phyloP scores from a whole-genome alignment of 805 yeast genomes.

The Clavispora vitiphila region DNA sequence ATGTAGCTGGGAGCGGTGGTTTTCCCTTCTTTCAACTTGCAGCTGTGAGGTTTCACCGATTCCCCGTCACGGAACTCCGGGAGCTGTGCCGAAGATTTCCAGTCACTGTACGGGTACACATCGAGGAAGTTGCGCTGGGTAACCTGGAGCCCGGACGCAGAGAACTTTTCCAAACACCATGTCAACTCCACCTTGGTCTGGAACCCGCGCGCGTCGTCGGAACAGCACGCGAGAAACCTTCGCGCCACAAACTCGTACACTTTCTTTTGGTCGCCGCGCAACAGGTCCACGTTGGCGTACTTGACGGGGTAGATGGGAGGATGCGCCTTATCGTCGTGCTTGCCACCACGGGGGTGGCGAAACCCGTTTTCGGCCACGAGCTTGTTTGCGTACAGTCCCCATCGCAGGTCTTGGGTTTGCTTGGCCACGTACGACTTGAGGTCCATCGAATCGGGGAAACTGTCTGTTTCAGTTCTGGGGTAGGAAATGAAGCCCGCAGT shows the following conservation, averaged over 20 bases:
- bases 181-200: slow-evolving; percentile 54
- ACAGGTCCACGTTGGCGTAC: slow-evolving; percentile 29
- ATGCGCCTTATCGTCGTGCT: slow-evolving; percentile 90
- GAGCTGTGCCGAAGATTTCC: slow-evolving; percentile 64
- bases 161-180: slow-evolving; percentile 78
- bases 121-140: slow-evolving; percentile 73
- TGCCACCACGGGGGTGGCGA: slow-evolving; percentile 72
- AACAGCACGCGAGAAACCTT: slow-evolving; percentile 86
- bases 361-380: slow-evolving; percentile 37
- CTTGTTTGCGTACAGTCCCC: slow-evolving; percentile 69
- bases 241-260: slow-evolving; percentile 86
- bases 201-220: slow-evolving; percentile 82
- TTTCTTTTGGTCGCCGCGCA: slow-evolving; percentile 47
- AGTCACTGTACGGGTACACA: slow-evolving; percentile 69
- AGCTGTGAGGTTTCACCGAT: slow-evolving; percentile 46
- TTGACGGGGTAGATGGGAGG: slow-evolving; percentile 94
- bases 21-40: slow-evolving; percentile 64
- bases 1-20: slow-evolving; percentile 78
- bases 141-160: slow-evolving; percentile 71
- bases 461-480: slow-evolving; percentile 97
- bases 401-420: slow-evolving; percentile 49
- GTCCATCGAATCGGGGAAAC: slow-evolving; percentile 74
- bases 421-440: slow-evolving; percentile 53
- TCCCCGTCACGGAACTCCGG: slow-evolving; percentile 64
- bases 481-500: slow-evolving; percentile 84